Evolutionary conservation across 176 grass and related monocot genomes (phyloP), one percentile per base, ranked within the genome.

Genomic region (Avena eriantha): DNA sequence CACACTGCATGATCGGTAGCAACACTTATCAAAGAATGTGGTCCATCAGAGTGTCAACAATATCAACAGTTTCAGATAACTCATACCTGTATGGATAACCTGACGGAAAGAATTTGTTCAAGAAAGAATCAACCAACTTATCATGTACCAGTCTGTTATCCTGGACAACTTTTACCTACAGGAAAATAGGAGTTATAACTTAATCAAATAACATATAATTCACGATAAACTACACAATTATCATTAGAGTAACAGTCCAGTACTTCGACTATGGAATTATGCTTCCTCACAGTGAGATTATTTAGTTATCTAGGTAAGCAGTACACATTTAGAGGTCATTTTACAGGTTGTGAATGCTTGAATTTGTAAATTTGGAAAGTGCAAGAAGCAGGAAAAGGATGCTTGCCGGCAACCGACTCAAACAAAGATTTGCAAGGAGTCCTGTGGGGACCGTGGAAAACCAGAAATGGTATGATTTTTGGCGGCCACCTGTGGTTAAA

Each of bases 31-130:
- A 88, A 41, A 54, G 16, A 69, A 67, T 71, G 41, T 67, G 36
- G 23, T 18, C n/a, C 13, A 75, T 21, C 22, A 85, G 34, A 56
- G 53, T 29, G 18, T 84, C 13, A 50, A 83, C 34, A 78, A 50
- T 67, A 89, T 29, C 43, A 60, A 84, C 24, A 3, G 7, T 49
- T 29, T 34, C 17, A 86, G 43, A 3, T 83, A 94, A 78, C 69
- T 85, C 63, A 17, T 90, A 99, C 97, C 94, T 99, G 87, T 93
- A 93, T 59, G 97, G 92, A 89, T 99, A 96, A 29, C 97, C 97
- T 49, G 92, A 99, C 26, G 97, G 97, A 53, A 99, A 98, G 78
- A 99, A 94, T 73, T 93, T 99, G 87, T 93, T 99, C 77, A 94
- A 84, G 86, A 99, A 96, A 64, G 90, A 94, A 82, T 96, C 90